A percentile compares a stretch with the other conserved stretches of the same genome.
Evolutionary conservation across 2,329 filamentous ascomycete species (phyloP).

Genomic region (Davidsoniella australis): DNA sequence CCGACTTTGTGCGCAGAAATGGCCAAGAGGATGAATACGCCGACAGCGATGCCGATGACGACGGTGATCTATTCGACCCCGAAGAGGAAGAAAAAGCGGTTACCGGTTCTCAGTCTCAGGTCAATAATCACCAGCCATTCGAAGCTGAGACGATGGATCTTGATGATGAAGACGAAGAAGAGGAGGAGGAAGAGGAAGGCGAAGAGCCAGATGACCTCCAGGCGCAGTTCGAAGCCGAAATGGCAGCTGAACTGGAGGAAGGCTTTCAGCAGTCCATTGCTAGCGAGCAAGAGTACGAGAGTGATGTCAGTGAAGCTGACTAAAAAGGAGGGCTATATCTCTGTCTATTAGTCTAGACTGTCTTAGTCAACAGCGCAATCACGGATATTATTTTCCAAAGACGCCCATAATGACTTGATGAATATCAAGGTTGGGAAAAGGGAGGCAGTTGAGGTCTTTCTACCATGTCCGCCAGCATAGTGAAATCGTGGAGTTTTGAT

Average conservation of each 20-base stretch:
- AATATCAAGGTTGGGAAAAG: too few species aligned
- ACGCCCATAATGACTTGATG: too few species aligned
- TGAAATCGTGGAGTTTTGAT: too few species aligned
- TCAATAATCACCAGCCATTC: constrained; percentile 16
- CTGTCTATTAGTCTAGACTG: too few species aligned
- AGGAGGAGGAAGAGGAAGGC: constrained; percentile 11
- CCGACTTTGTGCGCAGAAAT: constrained; percentile 31
- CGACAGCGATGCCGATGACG: constrained; percentile 27
- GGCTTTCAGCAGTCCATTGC: constrained; percentile 23
- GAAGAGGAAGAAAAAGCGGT: constrained; percentile 27
- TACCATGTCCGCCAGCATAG: too few species aligned
- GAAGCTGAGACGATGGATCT: constrained; percentile 8
- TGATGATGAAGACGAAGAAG: constrained; percentile 16
- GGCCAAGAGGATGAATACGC: constrained; percentile 19
- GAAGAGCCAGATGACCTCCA: constrained; percentile 8
- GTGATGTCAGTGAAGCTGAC: constrained; percentile 51
- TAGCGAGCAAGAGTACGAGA: constrained; percentile 36
- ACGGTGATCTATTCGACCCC: constrained; percentile 16
- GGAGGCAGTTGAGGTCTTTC: too few species aligned
- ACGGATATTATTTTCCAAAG: too few species aligned
- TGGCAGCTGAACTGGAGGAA: constrained; percentile 40
- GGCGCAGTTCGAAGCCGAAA: constrained; percentile 30
- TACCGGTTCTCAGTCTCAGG: constrained; percentile 21
- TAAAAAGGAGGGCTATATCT: constrained; percentile 17
- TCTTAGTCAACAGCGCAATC: too few species aligned